Conservation (phyloP, 805 yeast species). For the Torulaspora delbrueckii region DNA sequence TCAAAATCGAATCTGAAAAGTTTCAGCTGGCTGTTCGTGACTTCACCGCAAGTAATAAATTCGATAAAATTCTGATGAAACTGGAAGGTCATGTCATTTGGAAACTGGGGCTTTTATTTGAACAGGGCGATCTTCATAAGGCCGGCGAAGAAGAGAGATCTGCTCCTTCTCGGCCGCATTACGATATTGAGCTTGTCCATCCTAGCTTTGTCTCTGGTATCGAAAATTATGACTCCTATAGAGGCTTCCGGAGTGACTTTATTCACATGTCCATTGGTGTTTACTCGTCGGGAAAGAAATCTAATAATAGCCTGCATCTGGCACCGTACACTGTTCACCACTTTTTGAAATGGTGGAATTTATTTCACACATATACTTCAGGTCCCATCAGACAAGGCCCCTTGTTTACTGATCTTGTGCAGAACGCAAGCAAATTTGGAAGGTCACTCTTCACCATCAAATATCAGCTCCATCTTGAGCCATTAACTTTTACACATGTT, state of each 20-base stretch:
- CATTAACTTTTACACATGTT: conserved; percentile 66
- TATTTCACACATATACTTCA: conserved; percentile 69
- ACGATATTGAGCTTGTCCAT: conserved; percentile 54
- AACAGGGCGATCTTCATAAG: conserved; percentile 45
- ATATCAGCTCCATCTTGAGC: conserved; percentile 61
- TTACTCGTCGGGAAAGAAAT: conserved; percentile 33
- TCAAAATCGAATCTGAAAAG: conserved; percentile 50
- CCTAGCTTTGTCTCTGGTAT: conserved; percentile 45
- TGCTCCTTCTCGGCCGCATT: conserved; percentile 53
- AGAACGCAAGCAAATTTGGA: conserved; percentile 56
- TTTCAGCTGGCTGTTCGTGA: conserved; percentile 56
- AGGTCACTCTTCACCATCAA: conserved; percentile 66
- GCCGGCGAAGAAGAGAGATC: conserved; percentile 43
- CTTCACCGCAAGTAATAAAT: conserved; percentile 26
- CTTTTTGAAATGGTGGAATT: conserved; percentile 76
- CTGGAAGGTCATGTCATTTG: conserved; percentile 67
- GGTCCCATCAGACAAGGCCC: conserved; percentile 73
- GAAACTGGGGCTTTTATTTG: conserved; percentile 72
- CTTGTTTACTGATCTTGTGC: conserved; percentile 49
- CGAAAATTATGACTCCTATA: conserved; percentile 53
- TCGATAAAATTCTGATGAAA: conserved; percentile 51
- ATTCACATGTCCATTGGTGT: conserved; percentile 49
- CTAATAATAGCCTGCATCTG: conserved; percentile 65
- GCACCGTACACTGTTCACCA: conserved; percentile 65
- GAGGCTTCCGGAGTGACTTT: conserved; percentile 57